Base-by-base conservation (phyloP, 1,284 basidiomycete species). In the Ustilago tritici region DNA sequence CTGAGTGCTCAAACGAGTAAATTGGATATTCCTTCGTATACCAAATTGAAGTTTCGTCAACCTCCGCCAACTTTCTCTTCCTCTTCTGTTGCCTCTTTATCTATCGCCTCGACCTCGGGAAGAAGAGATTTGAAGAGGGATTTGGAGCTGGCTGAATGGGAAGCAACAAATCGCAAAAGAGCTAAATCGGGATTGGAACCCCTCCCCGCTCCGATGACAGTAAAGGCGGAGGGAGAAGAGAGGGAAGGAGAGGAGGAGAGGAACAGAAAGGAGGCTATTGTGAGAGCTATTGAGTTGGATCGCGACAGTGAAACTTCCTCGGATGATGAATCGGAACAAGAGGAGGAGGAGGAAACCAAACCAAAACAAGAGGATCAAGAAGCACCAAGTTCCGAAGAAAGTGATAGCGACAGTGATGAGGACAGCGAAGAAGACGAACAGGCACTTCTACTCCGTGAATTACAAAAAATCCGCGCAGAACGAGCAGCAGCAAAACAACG, bases 1-100 rank as follows among this genome's bases (percentile, higher is more conserved):
- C 63, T 69, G 15, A 79, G 81, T 1, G 62, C 71, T 5, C 69
- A 75, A 19, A 67, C 49, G 12, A 54, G 54, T 5, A 61, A 67
- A 19, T 55, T 61, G n/a, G 36, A 73, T 9, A 40, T 84, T 7
- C 73, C 85, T 2, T 63, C 82, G 9, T 79, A 86, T 41, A 85
- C 83, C 6, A 76, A 76, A 32, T 76, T 86, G 55, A 86, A 86
- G 70, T 84, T 85, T 63, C 78, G 85, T 7, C 65, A 59, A 35
- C 76, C 80, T n/a, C 71, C 64, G 3, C 61, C 82, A 11, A 46
- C 57, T 34, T 60, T 46, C n/a, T 31, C 56, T 12, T 55, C 57
- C 5, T 17, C 62, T 1, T 17, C 55, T 6, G 15, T 41, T 12
- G 50, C 65, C 17, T 31, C 54, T 28, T 49, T 53, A 11, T 19